A percentile compares a stretch with the other conserved stretches of the same genome.
Conservation (phyloP, 2,329 filamentous ascomycete species). For the Fusarium nelsonii region DNA sequence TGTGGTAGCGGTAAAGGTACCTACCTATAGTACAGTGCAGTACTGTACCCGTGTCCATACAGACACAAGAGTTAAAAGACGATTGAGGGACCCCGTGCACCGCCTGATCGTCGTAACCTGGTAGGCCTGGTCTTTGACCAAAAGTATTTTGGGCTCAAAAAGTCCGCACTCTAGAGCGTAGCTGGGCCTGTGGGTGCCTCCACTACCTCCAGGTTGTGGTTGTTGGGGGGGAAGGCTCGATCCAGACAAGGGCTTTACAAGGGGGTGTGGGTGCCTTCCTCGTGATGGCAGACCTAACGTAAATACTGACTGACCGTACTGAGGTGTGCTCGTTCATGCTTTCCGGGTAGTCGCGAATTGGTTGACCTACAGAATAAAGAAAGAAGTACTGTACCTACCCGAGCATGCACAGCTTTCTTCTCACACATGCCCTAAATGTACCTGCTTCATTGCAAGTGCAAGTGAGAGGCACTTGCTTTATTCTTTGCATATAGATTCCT, state of each 20-base stretch:
- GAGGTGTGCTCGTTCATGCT: background rate
- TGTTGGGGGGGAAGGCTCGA: conserved; percentile 14
- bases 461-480: background rate
- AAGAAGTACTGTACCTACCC: background rate
- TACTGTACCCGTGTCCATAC: background rate
- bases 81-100: conserved; percentile 31
- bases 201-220: conserved; percentile 9
- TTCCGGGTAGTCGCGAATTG: conserved; percentile 21
- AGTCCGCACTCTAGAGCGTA: conserved; percentile 3
- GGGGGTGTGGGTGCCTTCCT: background rate
- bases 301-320: background rate
- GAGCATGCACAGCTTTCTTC: background rate
- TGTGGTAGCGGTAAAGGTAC: background rate
- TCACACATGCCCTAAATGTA: conserved; percentile 5
- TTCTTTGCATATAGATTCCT: conserved; percentile 10
- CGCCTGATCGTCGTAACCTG: conserved; percentile 30
- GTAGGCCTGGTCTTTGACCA: conserved; percentile 13
- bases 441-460: conserved; percentile 1
- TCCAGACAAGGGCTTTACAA: conserved; percentile 11
- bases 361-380: background rate
- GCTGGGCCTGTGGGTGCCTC: background rate
- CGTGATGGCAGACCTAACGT: background rate
- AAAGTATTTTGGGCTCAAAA: conserved; percentile 16
- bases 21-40: conserved; percentile 1
- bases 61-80: conserved; percentile 4